Conservation (phyloP, 2,329 filamentous ascomycete genomes). For the Hypoxylon sp. region DNA sequence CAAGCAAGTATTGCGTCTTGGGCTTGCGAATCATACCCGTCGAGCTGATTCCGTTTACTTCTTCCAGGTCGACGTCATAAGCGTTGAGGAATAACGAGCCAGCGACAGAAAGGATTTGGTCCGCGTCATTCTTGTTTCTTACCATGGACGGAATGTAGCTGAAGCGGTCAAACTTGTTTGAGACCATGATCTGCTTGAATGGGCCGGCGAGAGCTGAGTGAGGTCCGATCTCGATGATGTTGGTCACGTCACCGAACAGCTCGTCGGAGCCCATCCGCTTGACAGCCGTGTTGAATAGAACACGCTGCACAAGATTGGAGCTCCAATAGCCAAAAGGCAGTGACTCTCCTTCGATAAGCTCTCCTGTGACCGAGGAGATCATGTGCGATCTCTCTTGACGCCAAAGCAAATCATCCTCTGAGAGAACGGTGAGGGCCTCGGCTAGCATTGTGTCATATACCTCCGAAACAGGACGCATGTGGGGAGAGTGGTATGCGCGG, state of each 20-base stretch:
- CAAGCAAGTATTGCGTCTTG: slow-evolving; percentile 40
- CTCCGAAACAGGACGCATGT: slow-evolving; percentile 58
- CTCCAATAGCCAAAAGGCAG: slow-evolving; percentile 47
- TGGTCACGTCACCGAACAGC: slow-evolving; percentile 44
- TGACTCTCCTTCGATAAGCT: slow-evolving; percentile 17
- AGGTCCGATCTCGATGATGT: slow-evolving; percentile 50
- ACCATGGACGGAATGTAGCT: slow-evolving; percentile 38
- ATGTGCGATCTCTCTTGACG: slow-evolving; percentile 5
- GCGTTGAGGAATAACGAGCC: slow-evolving; percentile 47
- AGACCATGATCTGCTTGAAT: slow-evolving; percentile 54
- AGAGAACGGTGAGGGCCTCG: slow-evolving; percentile 1
- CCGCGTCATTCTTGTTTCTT: slow-evolving; percentile 43
- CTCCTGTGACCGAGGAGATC: slow-evolving; percentile 28
- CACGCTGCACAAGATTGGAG: slow-evolving; percentile 45
- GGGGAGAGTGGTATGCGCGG: slow-evolving; percentile 57
- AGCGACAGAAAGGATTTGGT: slow-evolving; percentile 43
- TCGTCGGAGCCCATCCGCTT: slow-evolving; percentile 54
- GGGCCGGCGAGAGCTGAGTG: slow-evolving; percentile 53
- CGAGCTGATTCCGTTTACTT: slow-evolving; percentile 34
- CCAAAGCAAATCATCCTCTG: slow-evolving; percentile 4
- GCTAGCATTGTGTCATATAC: slow-evolving; percentile 34
- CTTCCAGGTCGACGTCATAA: slow-evolving; percentile 45
- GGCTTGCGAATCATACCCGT: slow-evolving; percentile 28
- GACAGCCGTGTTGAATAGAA: slow-evolving; percentile 54
- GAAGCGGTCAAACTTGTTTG: slow-evolving; percentile 32